Evolutionary conservation across 768 basidiomycete species (phyloP).

Genomic region (Pleurotus tuber-regium): DNA sequence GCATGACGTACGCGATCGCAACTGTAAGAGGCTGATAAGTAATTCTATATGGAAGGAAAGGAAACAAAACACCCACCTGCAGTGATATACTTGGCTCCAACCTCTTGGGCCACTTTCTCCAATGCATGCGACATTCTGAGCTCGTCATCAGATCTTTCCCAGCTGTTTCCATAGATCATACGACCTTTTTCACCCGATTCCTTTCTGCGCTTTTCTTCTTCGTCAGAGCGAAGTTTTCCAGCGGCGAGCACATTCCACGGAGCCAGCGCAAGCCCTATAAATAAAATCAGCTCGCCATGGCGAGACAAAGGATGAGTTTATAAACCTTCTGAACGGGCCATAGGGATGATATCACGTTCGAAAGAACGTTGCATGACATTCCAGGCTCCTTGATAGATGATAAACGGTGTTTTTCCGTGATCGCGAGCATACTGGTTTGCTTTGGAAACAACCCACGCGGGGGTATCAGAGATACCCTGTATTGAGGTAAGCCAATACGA

Average conservation of each 20-base stretch:
- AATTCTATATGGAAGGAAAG: no score
- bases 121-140: conserved; percentile 39
- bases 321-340: conserved; percentile 41
- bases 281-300: conserved; percentile 30
- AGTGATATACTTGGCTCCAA: conserved; percentile 45
- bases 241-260: conserved; percentile 32
- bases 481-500: not conserved
- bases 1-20: conserved; percentile 50
- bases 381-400: conserved; percentile 51
- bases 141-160: conserved; percentile 48
- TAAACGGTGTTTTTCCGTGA: conserved; percentile 49
- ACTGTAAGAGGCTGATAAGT: no score
- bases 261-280: conserved; percentile 30
- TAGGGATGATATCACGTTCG: conserved; percentile 54
- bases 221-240: conserved; percentile 55
- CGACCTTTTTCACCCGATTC: conserved; percentile 40
- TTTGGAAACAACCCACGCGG: conserved; percentile 47
- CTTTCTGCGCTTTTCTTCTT: conserved; percentile 29
- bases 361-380: conserved; percentile 43
- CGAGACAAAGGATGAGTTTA: conserved; percentile 24
- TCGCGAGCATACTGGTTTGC: conserved; percentile 50
- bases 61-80: conserved; percentile 43
- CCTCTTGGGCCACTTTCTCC: conserved; percentile 48
- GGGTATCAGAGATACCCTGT: conserved; percentile 39
- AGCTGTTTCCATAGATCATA: conserved; percentile 23